Evolutionary conservation across 371 early-diverging fungal species (phyloP).

Genomic region (Choanephora cucurbitarum): DNA sequence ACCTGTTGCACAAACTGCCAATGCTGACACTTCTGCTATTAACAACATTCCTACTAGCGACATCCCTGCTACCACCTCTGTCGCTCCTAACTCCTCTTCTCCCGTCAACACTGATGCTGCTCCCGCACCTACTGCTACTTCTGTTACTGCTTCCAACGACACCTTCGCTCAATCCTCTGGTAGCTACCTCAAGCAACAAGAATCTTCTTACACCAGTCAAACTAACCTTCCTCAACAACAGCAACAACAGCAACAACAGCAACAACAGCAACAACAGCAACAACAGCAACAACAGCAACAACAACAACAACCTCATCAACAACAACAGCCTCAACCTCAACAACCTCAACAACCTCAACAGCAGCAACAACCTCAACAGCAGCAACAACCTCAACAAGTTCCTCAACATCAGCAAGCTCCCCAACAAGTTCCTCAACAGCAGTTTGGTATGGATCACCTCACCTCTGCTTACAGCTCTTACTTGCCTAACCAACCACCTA

Average conservation of each 20-base stretch:
- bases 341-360: slow-evolving; percentile 2
- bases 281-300: slow-evolving; percentile 9
- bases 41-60: slow-evolving; percentile 14
- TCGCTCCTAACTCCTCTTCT: slow-evolving; percentile 14
- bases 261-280: slow-evolving; percentile 11
- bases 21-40: background rate
- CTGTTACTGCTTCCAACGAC: slow-evolving; percentile 2
- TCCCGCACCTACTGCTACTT: slow-evolving; percentile 2
- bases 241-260: slow-evolving; percentile 18
- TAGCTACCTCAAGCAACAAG: slow-evolving; percentile 19
- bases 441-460: slow-evolving; percentile 56
- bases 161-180: slow-evolving; percentile 7
- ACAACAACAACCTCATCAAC: slow-evolving; percentile 14
- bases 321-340: no score
- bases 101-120: slow-evolving; percentile 9
- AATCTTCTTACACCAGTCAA: slow-evolving; percentile 13
- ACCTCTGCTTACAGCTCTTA: slow-evolving; percentile 62
- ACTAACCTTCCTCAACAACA: slow-evolving; percentile 14
- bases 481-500: slow-evolving; percentile 57
- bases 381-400: slow-evolving; percentile 26
- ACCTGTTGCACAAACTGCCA: slow-evolving; percentile 12
- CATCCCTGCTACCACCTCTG: slow-evolving; percentile 9
- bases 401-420: slow-evolving; percentile 21
- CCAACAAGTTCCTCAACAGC: slow-evolving; percentile 22
- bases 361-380: slow-evolving; percentile 29